Base-by-base conservation (phyloP, 345 rosid species). In the Passiflora organensis region DNA sequence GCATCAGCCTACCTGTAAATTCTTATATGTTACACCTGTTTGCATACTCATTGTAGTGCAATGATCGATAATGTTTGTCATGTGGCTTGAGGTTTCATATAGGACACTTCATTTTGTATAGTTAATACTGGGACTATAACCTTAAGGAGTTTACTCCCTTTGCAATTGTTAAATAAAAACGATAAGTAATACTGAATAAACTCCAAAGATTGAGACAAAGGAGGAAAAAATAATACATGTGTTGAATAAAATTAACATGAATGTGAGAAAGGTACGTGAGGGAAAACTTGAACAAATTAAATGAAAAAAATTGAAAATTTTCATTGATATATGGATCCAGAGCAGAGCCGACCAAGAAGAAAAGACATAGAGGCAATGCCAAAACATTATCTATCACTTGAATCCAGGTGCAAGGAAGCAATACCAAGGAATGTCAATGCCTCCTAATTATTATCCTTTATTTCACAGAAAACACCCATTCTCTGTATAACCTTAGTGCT, bases 401-500 rank as follows among this genome's bases (percentile, higher is more conserved):
- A 48, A 43, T 51, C 66, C 51, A 50, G 60, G 44, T 66, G 60
- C 67, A 32, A 48, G 43, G 1, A 56, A 43, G 32, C 23, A n/a
- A n/a, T 48, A 32, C 65, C 21, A 48, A 42, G 71, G 48, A 63
- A 60, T 62, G 69, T 74, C 78, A 42, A 56, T 38, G 69, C 66
- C 74, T 61, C 71, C 69, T 64, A n/a, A 48, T 75, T 75, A 73
- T 78, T 75, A 73, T 78, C 82, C 41, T 50, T 53, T 14, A 18
- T 24, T 54, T 34, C 19, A 32, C 5, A 14, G n/a, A 32, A 39
- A 43, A 23, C 16, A 44, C n/a, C 12, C 16, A 49, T 36, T 53
- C 32, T 10, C 32, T 22, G 21, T 54, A 14, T 34, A 43, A 11
- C 48, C 39, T 8, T 32, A 48, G n/a, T n/a, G n/a, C n/a, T 23